These are phyloP conservation scores for Theileria equi DNA, from an alignment of 169 alveolate species.

Conservation along the genomic window DNA sequence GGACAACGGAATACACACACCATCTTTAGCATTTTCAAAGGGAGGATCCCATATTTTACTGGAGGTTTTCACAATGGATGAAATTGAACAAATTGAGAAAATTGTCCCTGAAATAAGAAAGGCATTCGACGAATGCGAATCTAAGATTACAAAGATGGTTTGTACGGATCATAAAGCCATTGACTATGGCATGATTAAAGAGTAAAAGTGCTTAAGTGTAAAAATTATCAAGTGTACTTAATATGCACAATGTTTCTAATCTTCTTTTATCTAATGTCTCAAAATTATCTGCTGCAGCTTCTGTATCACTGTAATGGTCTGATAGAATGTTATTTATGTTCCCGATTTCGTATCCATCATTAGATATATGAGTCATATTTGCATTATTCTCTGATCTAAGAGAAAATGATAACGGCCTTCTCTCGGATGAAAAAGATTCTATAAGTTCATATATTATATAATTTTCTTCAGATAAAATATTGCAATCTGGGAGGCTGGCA, in stretches of 20 bases:
- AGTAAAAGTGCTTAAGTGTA: too few relatives aligned
- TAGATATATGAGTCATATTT: not conserved
- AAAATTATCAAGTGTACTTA: too few relatives aligned
- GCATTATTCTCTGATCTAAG: not conserved
- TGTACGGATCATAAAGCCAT: too few relatives aligned
- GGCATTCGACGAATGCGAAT: slow-evolving; percentile 62
- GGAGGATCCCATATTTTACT: slow-evolving; percentile 61
- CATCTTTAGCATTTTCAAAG: slow-evolving; percentile 52
- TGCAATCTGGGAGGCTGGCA: not conserved
- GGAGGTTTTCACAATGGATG: slow-evolving; percentile 63
- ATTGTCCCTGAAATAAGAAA: slow-evolving; percentile 45
- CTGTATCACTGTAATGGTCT: too few relatives aligned
- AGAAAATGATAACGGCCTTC: slow-evolving; percentile 45
- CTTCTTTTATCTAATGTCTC: too few relatives aligned
- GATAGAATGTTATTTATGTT: not conserved
- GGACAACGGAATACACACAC: slow-evolving; percentile 50
- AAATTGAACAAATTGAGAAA: slow-evolving; percentile 48
- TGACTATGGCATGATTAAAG: too few relatives aligned
- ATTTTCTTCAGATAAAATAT: slow-evolving; percentile 4
- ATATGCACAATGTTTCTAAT: too few relatives aligned
- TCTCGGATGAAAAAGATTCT: slow-evolving; percentile 53
- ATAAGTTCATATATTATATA: slow-evolving; percentile 37
- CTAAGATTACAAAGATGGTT: too few relatives aligned
- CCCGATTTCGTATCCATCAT: not conserved
- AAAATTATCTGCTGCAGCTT: too few relatives aligned